Percentiles rank a stretch among this genome's conserved stretches.
phyloP scores from a whole-genome alignment of 192 early-diverging fungal genomes.

The Umbelopsis ramanniana region DNA sequence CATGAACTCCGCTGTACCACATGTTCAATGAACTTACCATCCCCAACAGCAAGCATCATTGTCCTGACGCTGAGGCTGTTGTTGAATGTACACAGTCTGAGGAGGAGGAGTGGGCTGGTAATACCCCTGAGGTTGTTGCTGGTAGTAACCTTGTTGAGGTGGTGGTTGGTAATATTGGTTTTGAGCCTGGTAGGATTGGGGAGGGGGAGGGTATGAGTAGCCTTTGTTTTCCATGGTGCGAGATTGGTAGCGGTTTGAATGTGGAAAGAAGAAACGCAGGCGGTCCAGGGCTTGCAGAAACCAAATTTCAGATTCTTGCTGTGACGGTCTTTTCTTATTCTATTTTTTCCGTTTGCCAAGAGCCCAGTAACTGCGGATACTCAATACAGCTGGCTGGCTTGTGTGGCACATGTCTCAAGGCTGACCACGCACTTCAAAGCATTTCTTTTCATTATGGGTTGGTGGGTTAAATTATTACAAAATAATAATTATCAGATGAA shows the following conservation, averaged over 20 bases:
- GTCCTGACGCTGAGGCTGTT: conserved; percentile 32
- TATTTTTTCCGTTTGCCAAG: too few relatives aligned
- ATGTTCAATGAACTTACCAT: conserved; percentile 24
- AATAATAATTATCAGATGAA: too few relatives aligned
- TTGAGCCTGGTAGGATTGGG: conserved; percentile 23
- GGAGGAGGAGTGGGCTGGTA: conserved; percentile 29
- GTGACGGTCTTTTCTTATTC: neutral
- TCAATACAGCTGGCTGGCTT: too few relatives aligned
- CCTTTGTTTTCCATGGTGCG: conserved; percentile 19
- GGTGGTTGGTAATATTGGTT: conserved; percentile 29
- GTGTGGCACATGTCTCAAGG: too few relatives aligned
- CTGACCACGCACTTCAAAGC: too few relatives aligned
- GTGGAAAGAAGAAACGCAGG: neutral
- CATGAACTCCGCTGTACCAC: too few relatives aligned
- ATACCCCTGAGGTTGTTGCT: conserved; percentile 21
- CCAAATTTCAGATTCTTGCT: neutral
- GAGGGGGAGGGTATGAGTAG: conserved; percentile 26
- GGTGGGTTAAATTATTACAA: too few relatives aligned
- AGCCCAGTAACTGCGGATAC: too few relatives aligned
- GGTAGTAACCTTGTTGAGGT: conserved; percentile 28
- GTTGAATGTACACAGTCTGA: conserved; percentile 28
- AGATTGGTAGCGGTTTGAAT: neutral
- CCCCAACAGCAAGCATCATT: conserved; percentile 35
- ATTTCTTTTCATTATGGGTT: too few relatives aligned
- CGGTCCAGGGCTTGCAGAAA: neutral